Evolutionary conservation across 305 asterid species (phyloP), one percentile per base, ranked within the genome.

Genomic region (Solanum hybrid): DNA sequence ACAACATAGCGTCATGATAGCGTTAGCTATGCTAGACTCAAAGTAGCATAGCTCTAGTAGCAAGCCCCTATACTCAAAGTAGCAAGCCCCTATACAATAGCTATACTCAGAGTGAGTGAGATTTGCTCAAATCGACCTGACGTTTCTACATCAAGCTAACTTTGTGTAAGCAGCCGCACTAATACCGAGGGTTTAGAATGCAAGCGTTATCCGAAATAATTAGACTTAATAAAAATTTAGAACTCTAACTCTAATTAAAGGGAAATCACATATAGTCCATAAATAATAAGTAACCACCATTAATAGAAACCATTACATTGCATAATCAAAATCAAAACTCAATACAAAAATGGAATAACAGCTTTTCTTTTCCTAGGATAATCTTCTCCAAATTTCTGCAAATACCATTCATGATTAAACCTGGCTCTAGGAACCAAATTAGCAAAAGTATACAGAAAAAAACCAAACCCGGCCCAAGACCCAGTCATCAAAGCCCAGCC

Each of bases 401-500:
- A 90, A 76, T 96, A 97, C 98, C 99, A 97, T 88, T 86, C 92
- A 35, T 95, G 97, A 91, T 92, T 91, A 0, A 95, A 92, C 86
- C 87, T 79, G 22, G 96, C 99, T 56, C 99, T 90, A 0, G 98
- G 99, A 88, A 93, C 97, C 92, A 97, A 91, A 93, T 97, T 96
- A 5, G 98, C 98, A 87, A 95, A 93, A 2, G 99, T 96, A 82
- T 93, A 96, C 78, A 94, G 8, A 10, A 94, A 93, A 88, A 97
- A 95, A 35, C 93, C 98, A 8, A 96, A 75, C 87, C 99, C 98
- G 16, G 96, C 98, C 98, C 98, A 94, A n/a, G 96, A 94, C 95
- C 98, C 92, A 6, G 91, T 93, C 97, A 96, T 95, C 60, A 97
- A 32, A 77, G 97, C 96, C 99, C 99, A 97, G 79, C 97, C 99